phyloP scores from a whole-genome alignment of 176 grass and related monocot genomes.

The Guadua angustifolia region DNA sequence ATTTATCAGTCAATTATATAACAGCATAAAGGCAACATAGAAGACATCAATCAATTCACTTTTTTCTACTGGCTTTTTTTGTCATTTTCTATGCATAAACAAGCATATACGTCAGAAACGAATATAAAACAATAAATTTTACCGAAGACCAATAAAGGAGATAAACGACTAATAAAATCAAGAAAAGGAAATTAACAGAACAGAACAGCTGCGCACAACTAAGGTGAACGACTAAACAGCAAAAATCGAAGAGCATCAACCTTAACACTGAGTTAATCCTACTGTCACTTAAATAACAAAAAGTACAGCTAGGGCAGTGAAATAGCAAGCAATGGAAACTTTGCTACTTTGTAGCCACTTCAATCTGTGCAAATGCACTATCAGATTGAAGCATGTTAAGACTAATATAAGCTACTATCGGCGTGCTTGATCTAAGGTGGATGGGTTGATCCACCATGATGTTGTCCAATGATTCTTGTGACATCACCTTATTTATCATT shows the following conservation, averaged over 20 bases:
- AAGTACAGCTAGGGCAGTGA: not conserved
- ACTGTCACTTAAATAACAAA: not conserved
- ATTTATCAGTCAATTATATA: not conserved
- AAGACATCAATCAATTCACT: not conserved
- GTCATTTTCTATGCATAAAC: not conserved
- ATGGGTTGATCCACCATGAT: not conserved
- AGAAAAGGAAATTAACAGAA: not conserved
- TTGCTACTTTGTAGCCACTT: not conserved
- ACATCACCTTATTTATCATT: not conserved
- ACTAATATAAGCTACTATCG: not conserved
- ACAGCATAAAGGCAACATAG: not conserved
- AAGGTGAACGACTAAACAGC: constrained; percentile 24
- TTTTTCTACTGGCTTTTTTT: not conserved
- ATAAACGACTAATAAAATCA: not conserved
- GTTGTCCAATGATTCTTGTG: not conserved
- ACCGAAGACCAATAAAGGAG: not conserved
- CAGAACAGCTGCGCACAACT: not conserved
- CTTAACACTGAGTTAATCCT: not conserved
- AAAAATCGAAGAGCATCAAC: not conserved
- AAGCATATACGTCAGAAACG: not conserved
- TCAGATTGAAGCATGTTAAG: not conserved
- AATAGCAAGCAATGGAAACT: not conserved
- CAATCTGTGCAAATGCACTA: not conserved
- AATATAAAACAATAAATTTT: not conserved
- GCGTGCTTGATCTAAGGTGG: not conserved